These are phyloP conservation scores for Posidonia oceanica DNA, from an alignment of 116 monocot species.

Conservation along the genomic window DNA sequence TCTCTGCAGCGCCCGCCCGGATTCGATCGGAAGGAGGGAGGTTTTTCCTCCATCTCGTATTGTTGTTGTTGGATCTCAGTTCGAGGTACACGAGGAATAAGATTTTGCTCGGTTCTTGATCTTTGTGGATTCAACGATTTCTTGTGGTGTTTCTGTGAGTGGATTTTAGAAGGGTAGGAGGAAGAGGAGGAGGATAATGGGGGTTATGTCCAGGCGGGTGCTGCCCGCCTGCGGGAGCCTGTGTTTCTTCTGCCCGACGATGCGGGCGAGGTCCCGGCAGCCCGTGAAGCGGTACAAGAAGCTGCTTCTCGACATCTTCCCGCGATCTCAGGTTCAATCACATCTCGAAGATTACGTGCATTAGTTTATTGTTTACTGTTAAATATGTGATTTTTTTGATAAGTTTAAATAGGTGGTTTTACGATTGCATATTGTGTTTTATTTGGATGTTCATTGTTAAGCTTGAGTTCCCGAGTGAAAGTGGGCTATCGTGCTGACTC, in stretches of 20 bases:
- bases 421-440: background rate
- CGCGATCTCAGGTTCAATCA: constrained; percentile 13
- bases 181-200: constrained; percentile 12
- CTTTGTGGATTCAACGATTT: too few species aligned
- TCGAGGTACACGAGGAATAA: too few species aligned
- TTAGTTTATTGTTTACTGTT: too few species aligned
- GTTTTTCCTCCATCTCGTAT: too few species aligned
- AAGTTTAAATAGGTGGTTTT: background rate
- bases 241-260: constrained; percentile 36
- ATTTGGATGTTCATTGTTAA: background rate
- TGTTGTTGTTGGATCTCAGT: too few species aligned
- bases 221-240: constrained; percentile 30
- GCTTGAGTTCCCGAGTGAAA: background rate
- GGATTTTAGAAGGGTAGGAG: background rate
- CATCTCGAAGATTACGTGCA: too few species aligned
- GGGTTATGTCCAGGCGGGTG: constrained; percentile 32
- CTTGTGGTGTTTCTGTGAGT: too few species aligned
- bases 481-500: background rate
- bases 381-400: too few species aligned
- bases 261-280: constrained; percentile 43
- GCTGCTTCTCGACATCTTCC: constrained; percentile 25
- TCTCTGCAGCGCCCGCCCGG: too few species aligned
- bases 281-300: constrained; percentile 50
- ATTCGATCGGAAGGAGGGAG: too few species aligned
- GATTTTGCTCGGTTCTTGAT: too few species aligned